Evolutionary conservation across 306 rosid species (phyloP).

Genomic region (Inga laurina): DNA sequence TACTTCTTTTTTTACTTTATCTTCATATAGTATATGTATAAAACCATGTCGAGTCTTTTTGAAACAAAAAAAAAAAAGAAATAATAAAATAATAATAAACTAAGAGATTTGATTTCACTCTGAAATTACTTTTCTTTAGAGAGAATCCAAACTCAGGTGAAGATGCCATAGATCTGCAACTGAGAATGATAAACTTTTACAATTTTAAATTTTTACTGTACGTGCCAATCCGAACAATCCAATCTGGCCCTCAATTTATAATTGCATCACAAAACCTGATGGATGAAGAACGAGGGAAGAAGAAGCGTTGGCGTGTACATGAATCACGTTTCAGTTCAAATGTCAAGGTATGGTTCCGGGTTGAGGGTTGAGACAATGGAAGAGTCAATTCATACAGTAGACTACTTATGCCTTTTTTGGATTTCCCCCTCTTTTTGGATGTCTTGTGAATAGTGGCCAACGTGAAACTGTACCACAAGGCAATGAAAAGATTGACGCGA

Average conservation of each 20-base stretch:
- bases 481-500: constrained; percentile 29
- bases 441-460: constrained; percentile 26
- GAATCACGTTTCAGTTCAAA: neutral
- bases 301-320: neutral
- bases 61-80: too few species aligned
- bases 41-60: too few species aligned
- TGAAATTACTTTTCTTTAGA: too few species aligned
- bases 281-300: neutral
- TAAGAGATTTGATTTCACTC: too few species aligned
- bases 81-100: too few species aligned
- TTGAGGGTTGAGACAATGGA: neutral
- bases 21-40: too few species aligned
- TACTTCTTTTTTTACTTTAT: too few species aligned
- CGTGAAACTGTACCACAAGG: constrained; percentile 28
- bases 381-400: constrained; percentile 29
- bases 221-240: too few species aligned
- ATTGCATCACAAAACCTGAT: neutral
- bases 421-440: neutral
- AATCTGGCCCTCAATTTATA: neutral
- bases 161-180: too few species aligned
- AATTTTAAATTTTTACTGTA: too few species aligned
- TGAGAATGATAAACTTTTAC: too few species aligned
- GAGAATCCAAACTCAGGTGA: too few species aligned
- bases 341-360: neutral
- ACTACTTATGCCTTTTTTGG: neutral